Base-by-base conservation (phyloP, 129 eudicot genomes). In the Pulicaria dysenterica region DNA sequence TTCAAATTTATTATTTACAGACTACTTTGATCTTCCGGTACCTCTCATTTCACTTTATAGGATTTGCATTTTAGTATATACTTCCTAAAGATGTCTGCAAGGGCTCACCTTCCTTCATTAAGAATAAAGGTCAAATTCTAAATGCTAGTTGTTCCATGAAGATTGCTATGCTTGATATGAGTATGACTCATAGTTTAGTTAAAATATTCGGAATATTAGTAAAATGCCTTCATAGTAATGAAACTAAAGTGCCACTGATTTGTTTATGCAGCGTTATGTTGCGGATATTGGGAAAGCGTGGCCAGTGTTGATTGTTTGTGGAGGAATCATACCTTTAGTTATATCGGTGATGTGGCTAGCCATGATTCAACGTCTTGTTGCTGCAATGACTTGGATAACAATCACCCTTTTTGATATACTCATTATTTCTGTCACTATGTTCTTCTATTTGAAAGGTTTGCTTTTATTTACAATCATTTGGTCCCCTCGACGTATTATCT, bases 371-470 rank as follows among this genome's bases (percentile, higher is more conserved):
- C 96, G 92, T 79, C 90, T 94, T 79, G 97, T 90, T 75, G 73
- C 86, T 64, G 94, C 93, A 56, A 94, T 94, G 99, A 92, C 96
- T 55, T 94, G 99, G 99, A 84, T 94, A 70, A 90, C 97, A 1
- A 84, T 94, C 64, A 49, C 81, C 69, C 81, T 88, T 60, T 90
- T 94, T 62, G 92, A 90, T 69, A 54, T 90, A 58, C 96, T 94
- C 64, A 74, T 88, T 34, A 81, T 94, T 67, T 84, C 96, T 1
- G 95, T 94, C 80, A 94, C 97, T 58, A 88, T 94, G 83, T 82
- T 88, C 73, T 84, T 73, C 72, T 94, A 90, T 79, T 77, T 87
- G 65, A 88, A 94, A 90, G 99, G 98, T 94, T 51, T 59, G 85
- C 39, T 47, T 58, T 34, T 3, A 64, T 59, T 31, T 36, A 70